Conservation (phyloP, 2,329 filamentous ascomycete genomes). For the Aspergillus piperis region DNA sequence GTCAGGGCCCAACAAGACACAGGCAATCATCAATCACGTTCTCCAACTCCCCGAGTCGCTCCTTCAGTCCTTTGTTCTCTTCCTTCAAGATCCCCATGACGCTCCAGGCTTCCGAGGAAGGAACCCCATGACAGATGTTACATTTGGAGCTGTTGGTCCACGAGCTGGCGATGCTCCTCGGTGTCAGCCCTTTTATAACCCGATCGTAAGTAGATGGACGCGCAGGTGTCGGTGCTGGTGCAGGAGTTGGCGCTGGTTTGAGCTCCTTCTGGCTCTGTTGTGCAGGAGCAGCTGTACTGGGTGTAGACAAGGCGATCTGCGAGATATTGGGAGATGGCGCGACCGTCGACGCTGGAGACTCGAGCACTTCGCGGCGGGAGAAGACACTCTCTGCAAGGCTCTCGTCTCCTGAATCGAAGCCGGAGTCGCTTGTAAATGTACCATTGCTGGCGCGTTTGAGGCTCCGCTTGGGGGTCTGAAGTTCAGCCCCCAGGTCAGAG, state of each 20-base stretch:
- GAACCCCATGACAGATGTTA: slow-evolving; percentile 44
- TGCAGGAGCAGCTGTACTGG: slow-evolving; percentile 32
- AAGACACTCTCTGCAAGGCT: slow-evolving; percentile 53
- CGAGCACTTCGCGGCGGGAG: slow-evolving; percentile 40
- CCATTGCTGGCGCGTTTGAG: slow-evolving; percentile 42
- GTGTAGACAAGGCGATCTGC: slow-evolving; percentile 33
- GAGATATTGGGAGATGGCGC: slow-evolving; percentile 42
- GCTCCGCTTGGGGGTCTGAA: slow-evolving; percentile 36
- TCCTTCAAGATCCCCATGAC: slow-evolving; percentile 54
- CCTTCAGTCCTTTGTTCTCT: slow-evolving; percentile 57
- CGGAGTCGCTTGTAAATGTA: slow-evolving; percentile 55
- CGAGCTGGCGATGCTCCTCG: slow-evolving; percentile 35
- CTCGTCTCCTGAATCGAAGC: slow-evolving; percentile 61
- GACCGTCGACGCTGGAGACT: slow-evolving; percentile 38
- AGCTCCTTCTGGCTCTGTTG: slow-evolving; percentile 36
- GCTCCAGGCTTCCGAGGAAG: slow-evolving; percentile 54
- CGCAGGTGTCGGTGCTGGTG: slow-evolving; percentile 14
- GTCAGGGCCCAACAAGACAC: slow-evolving; percentile 49
- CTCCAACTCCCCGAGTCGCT: slow-evolving; percentile 56
- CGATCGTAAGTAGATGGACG: slow-evolving; percentile 45
- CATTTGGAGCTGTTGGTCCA: slow-evolving; percentile 39
- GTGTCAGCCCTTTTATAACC: slow-evolving; percentile 44
- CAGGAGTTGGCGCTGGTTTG: slow-evolving; percentile 14
- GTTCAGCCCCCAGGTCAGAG: slow-evolving; percentile 35
- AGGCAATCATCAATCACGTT: slow-evolving; percentile 59